Percentiles rank a stretch among this genome's conserved stretches.
phyloP scores from a whole-genome alignment of 2,329 filamentous ascomycete genomes.

The Hirsutella rhossiliensis region DNA sequence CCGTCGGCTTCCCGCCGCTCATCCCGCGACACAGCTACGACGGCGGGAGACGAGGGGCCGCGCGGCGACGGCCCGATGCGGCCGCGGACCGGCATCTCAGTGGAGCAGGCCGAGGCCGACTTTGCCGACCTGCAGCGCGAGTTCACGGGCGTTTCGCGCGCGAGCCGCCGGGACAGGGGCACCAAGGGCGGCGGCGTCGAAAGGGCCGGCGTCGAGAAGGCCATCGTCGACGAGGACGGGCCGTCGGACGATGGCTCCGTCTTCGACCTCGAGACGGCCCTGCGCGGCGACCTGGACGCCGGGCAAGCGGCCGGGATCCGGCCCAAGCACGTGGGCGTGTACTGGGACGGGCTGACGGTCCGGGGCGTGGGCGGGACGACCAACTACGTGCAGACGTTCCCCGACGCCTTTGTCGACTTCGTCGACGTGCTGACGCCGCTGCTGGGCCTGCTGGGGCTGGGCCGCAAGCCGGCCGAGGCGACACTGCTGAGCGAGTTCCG shows the following conservation, averaged over 20 bases:
- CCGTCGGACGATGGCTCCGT: conserved; percentile 31
- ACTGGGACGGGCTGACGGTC: conserved; percentile 69
- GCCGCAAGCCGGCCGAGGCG: conserved; percentile 56
- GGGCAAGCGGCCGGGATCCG: conserved; percentile 69
- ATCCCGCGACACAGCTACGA: background rate
- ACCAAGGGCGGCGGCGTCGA: conserved; percentile 39
- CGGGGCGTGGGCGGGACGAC: conserved; percentile 62
- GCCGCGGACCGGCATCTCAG: conserved; percentile 41
- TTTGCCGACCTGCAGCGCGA: conserved; percentile 56
- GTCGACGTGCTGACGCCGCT: conserved; percentile 61
- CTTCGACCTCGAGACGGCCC: conserved; percentile 65
- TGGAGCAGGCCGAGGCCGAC: conserved; percentile 56
- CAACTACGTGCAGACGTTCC: conserved; percentile 65
- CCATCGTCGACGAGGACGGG: conserved; percentile 16
- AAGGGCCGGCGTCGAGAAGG: conserved; percentile 40
- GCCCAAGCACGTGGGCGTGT: conserved; percentile 66
- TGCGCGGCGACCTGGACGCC: conserved; percentile 60
- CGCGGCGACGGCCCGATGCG: background rate
- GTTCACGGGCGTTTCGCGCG: conserved; percentile 43
- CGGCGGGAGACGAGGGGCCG: background rate
- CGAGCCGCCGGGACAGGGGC: conserved; percentile 23
- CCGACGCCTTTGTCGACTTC: conserved; percentile 63
- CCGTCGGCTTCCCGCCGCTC: background rate
- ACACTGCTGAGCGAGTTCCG: conserved; percentile 63
- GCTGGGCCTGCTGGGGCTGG: conserved; percentile 49